Evolutionary conservation across 495 filamentous ascomycete genomes (phyloP), one percentile per base, ranked within the genome.

Genomic region (Baudoinia panamericana): DNA sequence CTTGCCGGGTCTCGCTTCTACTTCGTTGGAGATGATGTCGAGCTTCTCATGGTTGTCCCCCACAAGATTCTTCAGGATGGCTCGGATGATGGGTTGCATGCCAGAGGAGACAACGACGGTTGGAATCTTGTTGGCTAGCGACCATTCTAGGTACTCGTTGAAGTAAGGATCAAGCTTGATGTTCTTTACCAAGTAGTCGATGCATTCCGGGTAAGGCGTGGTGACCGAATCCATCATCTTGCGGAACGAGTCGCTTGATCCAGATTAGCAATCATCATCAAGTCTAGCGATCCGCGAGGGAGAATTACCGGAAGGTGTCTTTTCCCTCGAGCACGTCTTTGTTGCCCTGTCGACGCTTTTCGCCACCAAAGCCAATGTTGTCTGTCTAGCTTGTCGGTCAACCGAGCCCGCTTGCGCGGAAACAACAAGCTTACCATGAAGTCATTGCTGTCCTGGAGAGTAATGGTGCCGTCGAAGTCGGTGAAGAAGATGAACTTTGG

Each of bases 391-490:
- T 37, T 37, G 42, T 46, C 33, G 38, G 48, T 52, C 39, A 52
- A 51, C 15, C n/a, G 24, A 21, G 48, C 24, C 15, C 43, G 18
- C 15, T 18, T 18, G 5, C 18, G 33, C 6, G 13, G 36, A 11
- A 20, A 12, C 19, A 11, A 13, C 11, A 15, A 17, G 42, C 35
- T 24, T 64, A 78, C 76, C 64, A 95, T 68, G 62, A 69, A 90
- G 67, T 95, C 86, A 68, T 96, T 95, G 73, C 76, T 88, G 63
- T 94, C 85, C 50, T 81, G 71, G 41, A 82, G 65, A 22, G 87
- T 95, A 53, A 96, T 90, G 23, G 90, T 95, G 38, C 88, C 88
- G 56, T 96, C 88, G 49, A 96, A 96, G 61, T 96, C 88, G 28
- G 87, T 88, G 67, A 95, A 96, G 68, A 96, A 93, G 61, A 96